A percentile compares a stretch with the other conserved stretches of the same genome.
These are phyloP conservation scores for Monascus ruber DNA, from an alignment of 2,329 filamentous ascomycete species.

Conservation along the genomic window DNA sequence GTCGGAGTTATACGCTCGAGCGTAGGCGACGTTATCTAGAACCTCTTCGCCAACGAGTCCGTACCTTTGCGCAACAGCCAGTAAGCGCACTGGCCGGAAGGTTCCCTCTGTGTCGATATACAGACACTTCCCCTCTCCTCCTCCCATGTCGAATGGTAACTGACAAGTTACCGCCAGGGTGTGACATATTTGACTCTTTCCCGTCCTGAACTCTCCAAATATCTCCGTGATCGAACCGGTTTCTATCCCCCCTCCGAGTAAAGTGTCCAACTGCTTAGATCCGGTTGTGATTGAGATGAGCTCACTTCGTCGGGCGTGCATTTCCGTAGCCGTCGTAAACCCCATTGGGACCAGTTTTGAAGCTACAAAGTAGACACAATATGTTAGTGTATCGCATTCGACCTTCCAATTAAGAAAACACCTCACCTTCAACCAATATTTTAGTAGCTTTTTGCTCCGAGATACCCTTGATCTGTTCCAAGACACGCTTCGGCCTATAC, in stretches of 20 bases:
- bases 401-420: background rate
- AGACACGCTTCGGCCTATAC: conserved; percentile 51
- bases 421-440: conserved; percentile 71
- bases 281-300: conserved; percentile 97
- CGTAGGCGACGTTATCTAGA: conserved; percentile 95
- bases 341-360: conserved; percentile 97
- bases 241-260: conserved; percentile 88
- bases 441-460: conserved; percentile 95
- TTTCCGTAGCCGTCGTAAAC: conserved; percentile 96
- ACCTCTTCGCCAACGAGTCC: conserved; percentile 95
- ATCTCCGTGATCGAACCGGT: conserved; percentile 97
- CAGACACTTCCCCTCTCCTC: conserved; percentile 93
- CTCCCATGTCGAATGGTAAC: conserved; percentile 96
- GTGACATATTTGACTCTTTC: conserved; percentile 97
- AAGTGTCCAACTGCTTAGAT: conserved; percentile 91
- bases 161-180: conserved; percentile 98
- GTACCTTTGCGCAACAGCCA: conserved; percentile 88
- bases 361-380: conserved; percentile 40
- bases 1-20: conserved; percentile 95
- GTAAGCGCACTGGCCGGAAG: conserved; percentile 79
- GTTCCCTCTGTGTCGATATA: conserved; percentile 99
- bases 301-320: conserved; percentile 93
- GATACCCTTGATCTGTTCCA: conserved; percentile 96
- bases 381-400: conserved; percentile 3
- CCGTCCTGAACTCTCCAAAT: conserved; percentile 94